These are phyloP conservation scores for Mortierella sp. DNA, from an alignment of 371 early-diverging fungal genomes.

Conservation along the genomic window DNA sequence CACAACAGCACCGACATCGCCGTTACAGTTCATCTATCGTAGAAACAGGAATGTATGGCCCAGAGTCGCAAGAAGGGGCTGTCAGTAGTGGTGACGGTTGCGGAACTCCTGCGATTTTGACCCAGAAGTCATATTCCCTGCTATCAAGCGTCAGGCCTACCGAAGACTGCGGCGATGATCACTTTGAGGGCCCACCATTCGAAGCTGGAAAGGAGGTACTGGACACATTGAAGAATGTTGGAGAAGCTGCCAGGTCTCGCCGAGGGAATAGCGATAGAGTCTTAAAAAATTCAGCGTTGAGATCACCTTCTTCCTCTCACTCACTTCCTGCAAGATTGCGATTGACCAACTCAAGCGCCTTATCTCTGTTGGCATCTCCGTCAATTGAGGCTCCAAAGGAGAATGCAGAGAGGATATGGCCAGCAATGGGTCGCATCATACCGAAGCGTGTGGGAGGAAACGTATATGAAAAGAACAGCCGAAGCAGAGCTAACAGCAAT, in stretches of 20 bases:
- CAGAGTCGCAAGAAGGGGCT: neutral
- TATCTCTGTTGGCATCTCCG: neutral
- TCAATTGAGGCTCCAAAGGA: slow-evolving; percentile 4
- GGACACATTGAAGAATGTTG: slow-evolving; percentile 14
- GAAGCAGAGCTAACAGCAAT: slow-evolving; percentile 8
- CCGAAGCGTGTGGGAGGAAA: neutral
- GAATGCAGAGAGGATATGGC: slow-evolving; percentile 5
- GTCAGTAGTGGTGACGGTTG: neutral
- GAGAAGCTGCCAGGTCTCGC: slow-evolving; percentile 26
- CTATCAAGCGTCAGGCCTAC: neutral
- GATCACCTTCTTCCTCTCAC: slow-evolving; percentile 1
- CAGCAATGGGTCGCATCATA: slow-evolving; percentile 20
- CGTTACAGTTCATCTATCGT: slow-evolving; percentile 1
- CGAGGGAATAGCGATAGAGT: slow-evolving; percentile 14
- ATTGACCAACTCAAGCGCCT: slow-evolving; percentile 2
- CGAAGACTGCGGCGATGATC: neutral
- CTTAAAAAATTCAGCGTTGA: neutral
- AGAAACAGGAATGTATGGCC: neutral
- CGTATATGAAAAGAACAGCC: neutral
- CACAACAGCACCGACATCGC: neutral
- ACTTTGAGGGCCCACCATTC: neutral
- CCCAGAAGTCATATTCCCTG: neutral
- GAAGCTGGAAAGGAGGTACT: slow-evolving; percentile 1
- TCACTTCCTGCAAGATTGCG: slow-evolving; percentile 3
- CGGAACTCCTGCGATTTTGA: neutral